Base-by-base conservation (phyloP, 257 asterid genomes). In the Fraxinus excelsior region DNA sequence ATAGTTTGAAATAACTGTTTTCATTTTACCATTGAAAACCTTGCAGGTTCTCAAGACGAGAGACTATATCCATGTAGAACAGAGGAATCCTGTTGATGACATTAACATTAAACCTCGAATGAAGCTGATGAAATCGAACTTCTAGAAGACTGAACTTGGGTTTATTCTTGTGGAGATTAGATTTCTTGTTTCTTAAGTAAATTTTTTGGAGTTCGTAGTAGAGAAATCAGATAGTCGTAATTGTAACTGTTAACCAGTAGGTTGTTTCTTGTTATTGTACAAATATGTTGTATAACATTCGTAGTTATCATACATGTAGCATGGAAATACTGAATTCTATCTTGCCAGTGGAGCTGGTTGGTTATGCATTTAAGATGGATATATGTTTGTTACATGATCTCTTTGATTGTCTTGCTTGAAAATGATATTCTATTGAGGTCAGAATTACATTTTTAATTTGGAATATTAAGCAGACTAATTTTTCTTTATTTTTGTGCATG, bases 1-100 rank as follows among this genome's bases (percentile, higher is more conserved):
- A 10, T 40, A 40, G 49, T 40, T 40, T 40, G 49, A 40, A 40
- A 10, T 40, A 40, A 53, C 25, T 14, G 60, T 49, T 51, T 51
- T 51, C 62, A 51, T 53, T 53, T 6, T 19, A n/a, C 25, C 6
- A 5, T 19, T n/a, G 67, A 58, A 72, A 70, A 56, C 74, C 67
- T 75, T 34, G 2, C 87, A 91, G 95, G 97, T 91, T 76, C 89
- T 91, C 3, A 90, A 88, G 82, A 91, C 97, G 31, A 84, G 89
- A 86, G 97, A 90, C 79, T 91, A 83, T 85, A 78, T 90, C 81
- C 91, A 91, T 19, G 97, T 88, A 44, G 92, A 91, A 56, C 93
- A 91, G 84, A 77, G 67, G 67, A 74, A 29, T 44, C 87, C 95
- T 25, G 83, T 74, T 49, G 91, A 81, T 19, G 87, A 80, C 83